These are phyloP conservation scores for Eremochloa ophiuroides DNA, from an alignment of 176 grass and related monocot species.

Conservation along the genomic window DNA sequence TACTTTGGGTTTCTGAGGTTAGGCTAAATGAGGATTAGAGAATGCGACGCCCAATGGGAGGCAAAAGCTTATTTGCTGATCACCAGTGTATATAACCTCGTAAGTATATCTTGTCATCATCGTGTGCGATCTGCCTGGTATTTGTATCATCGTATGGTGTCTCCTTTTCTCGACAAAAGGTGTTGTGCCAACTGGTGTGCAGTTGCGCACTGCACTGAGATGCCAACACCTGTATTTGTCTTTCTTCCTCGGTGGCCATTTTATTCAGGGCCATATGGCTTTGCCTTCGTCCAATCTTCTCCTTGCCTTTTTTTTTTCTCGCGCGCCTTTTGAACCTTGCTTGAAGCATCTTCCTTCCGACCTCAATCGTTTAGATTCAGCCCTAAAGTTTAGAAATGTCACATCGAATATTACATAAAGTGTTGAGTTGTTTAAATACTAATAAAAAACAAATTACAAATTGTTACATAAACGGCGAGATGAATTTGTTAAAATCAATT, in stretches of 20 bases:
- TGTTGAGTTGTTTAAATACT: too few relatives aligned
- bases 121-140: not conserved
- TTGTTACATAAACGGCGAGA: too few relatives aligned
- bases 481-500: too few relatives aligned
- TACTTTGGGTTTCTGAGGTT: not conserved
- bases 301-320: not conserved
- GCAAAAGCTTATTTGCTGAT: conserved; percentile 16
- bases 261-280: not conserved
- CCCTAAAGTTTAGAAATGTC: too few relatives aligned
- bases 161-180: not conserved
- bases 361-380: too few relatives aligned
- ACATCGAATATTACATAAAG: too few relatives aligned
- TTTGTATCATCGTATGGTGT: not conserved
- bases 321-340: not conserved
- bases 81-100: not conserved
- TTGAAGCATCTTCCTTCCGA: too few relatives aligned
- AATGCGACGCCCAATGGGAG: not conserved
- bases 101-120: not conserved
- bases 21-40: not conserved
- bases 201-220: not conserved
- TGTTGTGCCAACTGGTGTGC: not conserved
- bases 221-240: not conserved
- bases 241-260: not conserved
- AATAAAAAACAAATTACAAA: too few relatives aligned
- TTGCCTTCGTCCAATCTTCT: not conserved